A percentile compares a stretch with the other conserved stretches of the same genome.
These are phyloP conservation scores for Alloteropsis semialata DNA, from an alignment of 176 grass and related monocot species.

Conservation along the genomic window DNA sequence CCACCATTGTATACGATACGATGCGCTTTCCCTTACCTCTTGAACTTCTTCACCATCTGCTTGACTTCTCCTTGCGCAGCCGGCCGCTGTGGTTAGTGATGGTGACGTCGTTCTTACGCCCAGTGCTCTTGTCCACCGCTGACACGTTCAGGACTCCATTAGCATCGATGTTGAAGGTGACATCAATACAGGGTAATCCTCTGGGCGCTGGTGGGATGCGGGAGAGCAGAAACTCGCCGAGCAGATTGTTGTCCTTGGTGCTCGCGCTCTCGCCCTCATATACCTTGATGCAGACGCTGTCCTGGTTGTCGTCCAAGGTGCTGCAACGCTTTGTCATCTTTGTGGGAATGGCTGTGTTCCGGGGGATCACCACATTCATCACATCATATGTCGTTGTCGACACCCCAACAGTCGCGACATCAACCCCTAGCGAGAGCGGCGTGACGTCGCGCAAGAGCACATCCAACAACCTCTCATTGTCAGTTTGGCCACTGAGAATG, in stretches of 20 bases:
- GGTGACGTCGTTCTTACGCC: conserved; percentile 45
- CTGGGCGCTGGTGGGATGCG: conserved; percentile 43
- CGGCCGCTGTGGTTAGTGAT: conserved; percentile 41
- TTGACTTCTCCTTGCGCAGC: conserved; percentile 46
- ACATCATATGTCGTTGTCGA: background rate
- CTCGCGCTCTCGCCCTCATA: conserved; percentile 45
- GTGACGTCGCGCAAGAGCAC: conserved; percentile 36
- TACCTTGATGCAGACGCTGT: background rate
- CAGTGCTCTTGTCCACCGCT: conserved; percentile 15
- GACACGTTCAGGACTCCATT: conserved; percentile 50
- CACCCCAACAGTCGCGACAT: background rate
- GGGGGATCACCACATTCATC: conserved; percentile 53
- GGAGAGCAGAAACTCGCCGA: conserved; percentile 38
- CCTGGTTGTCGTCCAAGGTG: conserved; percentile 35
- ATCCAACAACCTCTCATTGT: background rate
- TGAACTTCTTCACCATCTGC: background rate
- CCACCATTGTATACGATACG: no score
- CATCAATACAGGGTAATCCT: conserved; percentile 18
- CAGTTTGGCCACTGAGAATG: conserved; percentile 7
- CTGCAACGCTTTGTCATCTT: conserved; percentile 32
- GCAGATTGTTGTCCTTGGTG: conserved; percentile 50
- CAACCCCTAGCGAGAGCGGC: conserved; percentile 40
- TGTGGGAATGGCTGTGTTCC: conserved; percentile 51
- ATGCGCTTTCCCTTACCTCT: background rate
- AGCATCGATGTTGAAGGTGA: conserved; percentile 39